Evolutionary conservation across 495 filamentous ascomycete species (phyloP).

Genomic region (Talaromyces stipitatus): DNA sequence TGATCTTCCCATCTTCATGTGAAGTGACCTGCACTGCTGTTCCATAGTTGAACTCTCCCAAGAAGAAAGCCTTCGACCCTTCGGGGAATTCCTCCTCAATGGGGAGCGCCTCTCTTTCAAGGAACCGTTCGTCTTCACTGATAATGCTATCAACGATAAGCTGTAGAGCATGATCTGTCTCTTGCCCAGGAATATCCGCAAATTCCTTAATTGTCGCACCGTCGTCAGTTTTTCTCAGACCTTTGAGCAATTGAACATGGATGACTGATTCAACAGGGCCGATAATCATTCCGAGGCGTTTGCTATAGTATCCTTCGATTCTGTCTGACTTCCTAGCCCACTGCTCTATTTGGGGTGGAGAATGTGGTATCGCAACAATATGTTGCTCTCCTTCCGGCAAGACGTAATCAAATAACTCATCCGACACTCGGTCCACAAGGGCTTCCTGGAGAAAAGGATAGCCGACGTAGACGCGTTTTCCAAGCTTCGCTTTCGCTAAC

Average conservation of each 20-base stretch:
- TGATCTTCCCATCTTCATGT: constrained; percentile 63
- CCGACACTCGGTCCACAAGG: constrained; percentile 78
- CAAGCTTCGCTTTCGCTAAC: constrained; percentile 69
- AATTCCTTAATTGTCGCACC: constrained; percentile 94
- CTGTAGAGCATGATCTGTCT: constrained; percentile 87
- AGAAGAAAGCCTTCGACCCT: constrained; percentile 77
- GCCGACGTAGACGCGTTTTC: constrained; percentile 80
- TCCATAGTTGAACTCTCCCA: constrained; percentile 94
- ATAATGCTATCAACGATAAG: constrained; percentile 82
- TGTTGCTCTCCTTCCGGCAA: constrained; percentile 54
- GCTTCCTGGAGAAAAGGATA: constrained; percentile 96
- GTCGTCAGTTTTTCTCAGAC: constrained; percentile 81
- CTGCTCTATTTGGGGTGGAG: constrained; percentile 67
- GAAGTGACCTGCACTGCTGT: constrained; percentile 77
- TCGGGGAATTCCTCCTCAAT: constrained; percentile 89
- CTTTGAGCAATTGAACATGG: constrained; percentile 87
- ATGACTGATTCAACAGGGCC: constrained; percentile 82
- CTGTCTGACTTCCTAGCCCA: constrained; percentile 77
- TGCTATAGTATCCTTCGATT: constrained; percentile 83
- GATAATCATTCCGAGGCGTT: constrained; percentile 79
- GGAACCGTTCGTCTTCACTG: constrained; percentile 86
- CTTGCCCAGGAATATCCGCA: constrained; percentile 76
- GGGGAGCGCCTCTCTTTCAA: constrained; percentile 77
- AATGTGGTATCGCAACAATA: constrained; percentile 59
- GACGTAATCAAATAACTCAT: constrained; percentile 90